phyloP scores from a whole-genome alignment of 176 grass and related monocot genomes.

The Melocanna baccifera region DNA sequence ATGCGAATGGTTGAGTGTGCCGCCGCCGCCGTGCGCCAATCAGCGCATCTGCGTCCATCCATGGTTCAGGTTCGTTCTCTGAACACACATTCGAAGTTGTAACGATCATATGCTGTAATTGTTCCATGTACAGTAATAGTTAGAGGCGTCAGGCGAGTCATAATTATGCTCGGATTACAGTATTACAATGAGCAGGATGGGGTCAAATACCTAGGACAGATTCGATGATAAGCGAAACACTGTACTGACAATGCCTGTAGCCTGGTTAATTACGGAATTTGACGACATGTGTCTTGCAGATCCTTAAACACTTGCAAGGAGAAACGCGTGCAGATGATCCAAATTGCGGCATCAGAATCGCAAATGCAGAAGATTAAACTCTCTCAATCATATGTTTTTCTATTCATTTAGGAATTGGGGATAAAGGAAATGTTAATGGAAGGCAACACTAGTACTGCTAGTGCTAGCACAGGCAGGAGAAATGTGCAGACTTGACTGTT shows the following conservation, averaged over 20 bases:
- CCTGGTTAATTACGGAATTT: background rate
- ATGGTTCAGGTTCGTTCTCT: constrained; percentile 49
- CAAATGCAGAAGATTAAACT: background rate
- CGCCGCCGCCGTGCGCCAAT: constrained; percentile 44
- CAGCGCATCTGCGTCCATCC: constrained; percentile 31
- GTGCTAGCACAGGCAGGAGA: too few species aligned
- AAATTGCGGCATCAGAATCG: background rate
- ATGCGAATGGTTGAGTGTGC: constrained; percentile 50
- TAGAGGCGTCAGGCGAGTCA: background rate
- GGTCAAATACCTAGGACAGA: background rate
- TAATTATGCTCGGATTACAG: too few species aligned
- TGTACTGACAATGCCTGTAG: background rate
- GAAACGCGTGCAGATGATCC: constrained; percentile 21
- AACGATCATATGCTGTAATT: background rate
- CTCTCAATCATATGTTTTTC: too few species aligned
- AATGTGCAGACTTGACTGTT: too few species aligned
- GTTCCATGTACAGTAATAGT: background rate
- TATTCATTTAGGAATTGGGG: too few species aligned
- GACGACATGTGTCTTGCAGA: background rate
- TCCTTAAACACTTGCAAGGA: constrained; percentile 44
- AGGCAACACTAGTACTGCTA: too few species aligned
- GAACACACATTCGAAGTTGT: background rate
- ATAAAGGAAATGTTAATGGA: too few species aligned
- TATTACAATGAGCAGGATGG: background rate
- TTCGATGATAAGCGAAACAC: background rate